Conservation (phyloP, 2,329 filamentous ascomycete species). For the Incumbomyces delicatus region DNA sequence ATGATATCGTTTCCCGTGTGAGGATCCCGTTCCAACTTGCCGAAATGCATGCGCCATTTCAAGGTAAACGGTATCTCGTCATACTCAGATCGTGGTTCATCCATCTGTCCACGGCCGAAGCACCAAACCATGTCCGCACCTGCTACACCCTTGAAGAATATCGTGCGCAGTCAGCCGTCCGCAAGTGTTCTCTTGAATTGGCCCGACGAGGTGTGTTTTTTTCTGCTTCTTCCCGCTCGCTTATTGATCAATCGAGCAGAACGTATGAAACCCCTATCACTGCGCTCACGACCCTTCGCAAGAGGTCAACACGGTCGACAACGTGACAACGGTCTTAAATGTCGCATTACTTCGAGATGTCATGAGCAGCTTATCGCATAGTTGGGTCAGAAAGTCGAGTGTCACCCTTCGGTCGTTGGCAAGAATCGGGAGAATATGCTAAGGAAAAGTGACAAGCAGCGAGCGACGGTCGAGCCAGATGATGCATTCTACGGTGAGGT, state of each 20-base stretch:
- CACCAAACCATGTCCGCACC: conserved; percentile 10
- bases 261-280: background rate
- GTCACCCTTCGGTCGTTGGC: conserved; percentile 1
- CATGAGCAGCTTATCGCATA: background rate
- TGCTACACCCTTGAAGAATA: background rate
- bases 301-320: conserved; percentile 1
- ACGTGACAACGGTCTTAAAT: background rate
- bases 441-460: conserved; percentile 2
- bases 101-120: conserved; percentile 12
- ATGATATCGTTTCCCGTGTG: conserved; percentile 15
- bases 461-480: conserved; percentile 2
- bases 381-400: background rate
- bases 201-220: background rate
- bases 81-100: conserved; percentile 19
- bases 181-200: background rate
- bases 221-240: background rate
- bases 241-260: background rate
- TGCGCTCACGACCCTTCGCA: background rate
- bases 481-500: conserved; percentile 5
- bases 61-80: conserved; percentile 17
- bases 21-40: conserved; percentile 17
- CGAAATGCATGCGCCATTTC: conserved; percentile 18
- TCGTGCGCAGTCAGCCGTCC: background rate
- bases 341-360: background rate
- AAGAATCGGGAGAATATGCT: conserved; percentile 4